Evolutionary conservation across 257 asterid species (phyloP).

Genomic region (Jacaranda mimosifolia): DNA sequence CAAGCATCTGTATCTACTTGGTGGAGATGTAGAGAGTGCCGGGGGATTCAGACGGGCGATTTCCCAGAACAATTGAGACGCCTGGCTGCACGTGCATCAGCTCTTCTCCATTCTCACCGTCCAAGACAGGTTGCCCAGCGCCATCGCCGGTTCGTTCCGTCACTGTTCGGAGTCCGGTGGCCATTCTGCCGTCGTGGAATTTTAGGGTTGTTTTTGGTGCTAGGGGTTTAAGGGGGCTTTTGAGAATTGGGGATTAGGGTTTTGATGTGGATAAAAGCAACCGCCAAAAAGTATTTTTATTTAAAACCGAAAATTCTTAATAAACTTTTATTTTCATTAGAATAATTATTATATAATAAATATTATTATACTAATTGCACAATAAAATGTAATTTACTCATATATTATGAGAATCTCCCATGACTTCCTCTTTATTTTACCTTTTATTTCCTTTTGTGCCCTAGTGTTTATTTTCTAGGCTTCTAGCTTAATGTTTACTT

Average conservation of each 20-base stretch:
- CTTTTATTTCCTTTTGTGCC: no score
- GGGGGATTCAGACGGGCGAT: conserved; percentile 66
- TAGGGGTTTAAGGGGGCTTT: not conserved
- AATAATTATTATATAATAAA: no score
- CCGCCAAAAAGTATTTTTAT: not conserved
- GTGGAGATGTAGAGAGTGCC: conserved; percentile 90
- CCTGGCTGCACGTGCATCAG: conserved; percentile 66
- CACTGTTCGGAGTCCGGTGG: conserved; percentile 63
- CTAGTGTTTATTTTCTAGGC: no score
- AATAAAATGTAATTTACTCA: no score
- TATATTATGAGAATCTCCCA: no score
- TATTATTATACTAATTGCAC: no score
- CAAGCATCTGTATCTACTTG: conserved; percentile 47
- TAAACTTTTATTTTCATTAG: no score
- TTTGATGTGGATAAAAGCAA: conserved; percentile 14
- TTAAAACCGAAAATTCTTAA: not conserved
- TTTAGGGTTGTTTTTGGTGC: not conserved
- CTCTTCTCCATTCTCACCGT: conserved; percentile 70
- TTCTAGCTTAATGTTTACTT: no score
- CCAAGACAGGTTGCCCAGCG: conserved; percentile 69
- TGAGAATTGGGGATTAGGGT: conserved; percentile 42
- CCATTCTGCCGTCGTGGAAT: conserved; percentile 48
- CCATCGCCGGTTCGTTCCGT: conserved; percentile 72
- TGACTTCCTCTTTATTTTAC: no score
- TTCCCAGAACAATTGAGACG: conserved; percentile 77